Evolutionary conservation across 192 early-diverging fungal species (phyloP), one percentile per base, ranked within the genome.

Genomic region (Coemansia sp.): DNA sequence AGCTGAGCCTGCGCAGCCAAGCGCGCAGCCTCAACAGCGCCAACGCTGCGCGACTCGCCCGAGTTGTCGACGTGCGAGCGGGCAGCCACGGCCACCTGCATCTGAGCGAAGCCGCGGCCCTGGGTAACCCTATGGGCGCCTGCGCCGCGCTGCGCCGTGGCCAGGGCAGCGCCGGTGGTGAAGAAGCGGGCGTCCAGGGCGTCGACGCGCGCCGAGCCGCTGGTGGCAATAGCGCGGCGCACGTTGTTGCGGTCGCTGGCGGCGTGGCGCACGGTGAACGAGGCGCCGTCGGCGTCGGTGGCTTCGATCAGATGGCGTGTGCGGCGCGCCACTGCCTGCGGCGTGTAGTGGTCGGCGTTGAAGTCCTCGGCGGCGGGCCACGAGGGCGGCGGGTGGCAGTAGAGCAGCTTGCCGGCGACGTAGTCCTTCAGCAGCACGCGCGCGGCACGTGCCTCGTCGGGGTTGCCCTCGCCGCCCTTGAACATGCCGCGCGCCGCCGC

Each of bases 391-490:
- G 97, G 92, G 43, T 87, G 82, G 64, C 90, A 90, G 85, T 82
- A 98, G 19, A 97, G 67, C 18, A 99, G 77, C 83, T 93, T 95
- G 53, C 97, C 96, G 51, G 87, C 85, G 30, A 96, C 93, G 77
- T 98, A 98, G 74, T 99, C 97, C 80, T 99, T 99, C 54, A 99
- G 82, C 57, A 99, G 88, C 61, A 94, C 93, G 61, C 96, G 82
- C 1, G 97, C 95, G 0, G 97, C 95, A 34, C 97, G 87, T 9
- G 96, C 83, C 80, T 99, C 95, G 81, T 99, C 97, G 25, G 95
- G 94, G 80, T 95, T 95, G 57, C 97, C 97, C 71, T 97, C 93
- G 67, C 87, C 85, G 39, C 89, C 82, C 65, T 93, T 91, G 58
- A 91, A 91, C 57, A 90, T 91, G 39, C 97, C 97, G 69, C 97